A percentile compares a stretch with the other conserved stretches of the same genome.
Evolutionary conservation across 2,329 filamentous ascomycete genomes (phyloP).

Genomic region (Penicillium sp.): DNA sequence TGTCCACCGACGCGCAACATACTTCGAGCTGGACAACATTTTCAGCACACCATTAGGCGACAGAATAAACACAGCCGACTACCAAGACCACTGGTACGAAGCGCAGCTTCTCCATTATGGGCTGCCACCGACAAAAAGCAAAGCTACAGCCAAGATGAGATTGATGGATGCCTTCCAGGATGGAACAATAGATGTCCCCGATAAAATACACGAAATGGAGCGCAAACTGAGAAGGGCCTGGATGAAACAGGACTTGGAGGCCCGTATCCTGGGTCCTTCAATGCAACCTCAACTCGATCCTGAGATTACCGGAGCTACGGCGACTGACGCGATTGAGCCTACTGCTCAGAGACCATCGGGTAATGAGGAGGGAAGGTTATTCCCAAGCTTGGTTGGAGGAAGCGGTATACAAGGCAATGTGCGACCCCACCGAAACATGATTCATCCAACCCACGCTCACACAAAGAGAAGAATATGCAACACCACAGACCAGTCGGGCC

Average conservation of each 20-base stretch:
- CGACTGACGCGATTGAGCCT: not conserved
- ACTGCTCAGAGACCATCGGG: not conserved
- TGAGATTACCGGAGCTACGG: not conserved
- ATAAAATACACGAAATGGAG: slow-evolving; percentile 50
- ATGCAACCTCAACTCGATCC: not conserved
- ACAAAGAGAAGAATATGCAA: not conserved
- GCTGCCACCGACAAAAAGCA: slow-evolving; percentile 54
- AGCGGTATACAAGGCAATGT: not conserved
- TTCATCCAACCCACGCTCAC: not conserved
- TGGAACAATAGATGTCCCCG: slow-evolving; percentile 50
- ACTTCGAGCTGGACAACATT: slow-evolving; percentile 45
- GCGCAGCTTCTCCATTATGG: slow-evolving; percentile 64
- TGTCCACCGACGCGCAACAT: slow-evolving; percentile 47
- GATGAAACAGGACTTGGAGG: slow-evolving; percentile 44
- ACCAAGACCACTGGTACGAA: slow-evolving; percentile 60
- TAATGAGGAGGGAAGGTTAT: not conserved
- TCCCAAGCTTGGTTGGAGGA: not conserved
- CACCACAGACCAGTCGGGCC: not conserved
- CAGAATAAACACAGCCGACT: slow-evolving; percentile 39
- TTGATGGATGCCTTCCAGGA: slow-evolving; percentile 56
- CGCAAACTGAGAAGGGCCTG: slow-evolving; percentile 56
- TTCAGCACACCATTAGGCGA: slow-evolving; percentile 26
- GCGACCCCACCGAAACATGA: not conserved
- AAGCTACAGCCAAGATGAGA: slow-evolving; percentile 57
- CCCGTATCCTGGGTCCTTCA: not conserved